Conservation (phyloP, 2,329 filamentous ascomycete species). For the Hypoxylon sp. region DNA sequence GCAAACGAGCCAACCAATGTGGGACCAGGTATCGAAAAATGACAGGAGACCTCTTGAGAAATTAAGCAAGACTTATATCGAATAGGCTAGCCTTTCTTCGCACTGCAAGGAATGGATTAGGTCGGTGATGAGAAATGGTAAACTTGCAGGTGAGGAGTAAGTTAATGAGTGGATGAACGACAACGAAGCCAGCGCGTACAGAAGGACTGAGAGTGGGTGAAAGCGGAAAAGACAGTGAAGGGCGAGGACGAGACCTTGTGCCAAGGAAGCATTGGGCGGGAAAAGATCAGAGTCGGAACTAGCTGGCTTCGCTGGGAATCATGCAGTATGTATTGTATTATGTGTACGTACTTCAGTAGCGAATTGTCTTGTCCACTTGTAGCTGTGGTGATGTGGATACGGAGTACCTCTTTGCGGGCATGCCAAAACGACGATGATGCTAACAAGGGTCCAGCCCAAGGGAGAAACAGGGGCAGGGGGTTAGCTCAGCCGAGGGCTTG, state of each 20-base stretch:
- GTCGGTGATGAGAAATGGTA: slow-evolving; percentile 44
- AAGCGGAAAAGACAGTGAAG: slow-evolving; percentile 50
- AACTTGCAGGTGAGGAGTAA: slow-evolving; percentile 43
- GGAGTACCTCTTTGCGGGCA: slow-evolving; percentile 48
- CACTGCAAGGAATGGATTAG: slow-evolving; percentile 47
- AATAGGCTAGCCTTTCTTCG: slow-evolving; percentile 33
- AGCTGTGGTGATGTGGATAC: slow-evolving; percentile 50
- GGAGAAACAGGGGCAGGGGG: slow-evolving; percentile 45
- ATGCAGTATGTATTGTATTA: slow-evolving; percentile 47
- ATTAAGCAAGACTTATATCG: slow-evolving; percentile 28
- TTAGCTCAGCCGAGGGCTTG: slow-evolving; percentile 44
- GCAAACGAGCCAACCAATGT: slow-evolving; percentile 45
- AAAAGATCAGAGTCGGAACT: slow-evolving; percentile 48
- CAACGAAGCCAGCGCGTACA: slow-evolving; percentile 53
- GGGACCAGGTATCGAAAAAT: slow-evolving; percentile 38
- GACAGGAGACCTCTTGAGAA: slow-evolving; percentile 26
- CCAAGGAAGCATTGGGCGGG: slow-evolving; percentile 48
- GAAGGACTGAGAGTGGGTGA: slow-evolving; percentile 49
- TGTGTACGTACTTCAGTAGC: slow-evolving; percentile 18
- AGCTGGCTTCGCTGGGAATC: slow-evolving; percentile 48
- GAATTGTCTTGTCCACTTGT: slow-evolving; percentile 20
- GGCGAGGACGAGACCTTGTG: slow-evolving; percentile 46
- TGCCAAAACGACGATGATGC: slow-evolving; percentile 53
- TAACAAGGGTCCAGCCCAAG: slow-evolving; percentile 47
- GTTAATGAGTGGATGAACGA: slow-evolving; percentile 49